Percentiles rank a stretch among this genome's conserved stretches.
These are phyloP conservation scores for Fermentozyma sake DNA, from an alignment of 1,139 yeast genomes.

Conservation along the genomic window DNA sequence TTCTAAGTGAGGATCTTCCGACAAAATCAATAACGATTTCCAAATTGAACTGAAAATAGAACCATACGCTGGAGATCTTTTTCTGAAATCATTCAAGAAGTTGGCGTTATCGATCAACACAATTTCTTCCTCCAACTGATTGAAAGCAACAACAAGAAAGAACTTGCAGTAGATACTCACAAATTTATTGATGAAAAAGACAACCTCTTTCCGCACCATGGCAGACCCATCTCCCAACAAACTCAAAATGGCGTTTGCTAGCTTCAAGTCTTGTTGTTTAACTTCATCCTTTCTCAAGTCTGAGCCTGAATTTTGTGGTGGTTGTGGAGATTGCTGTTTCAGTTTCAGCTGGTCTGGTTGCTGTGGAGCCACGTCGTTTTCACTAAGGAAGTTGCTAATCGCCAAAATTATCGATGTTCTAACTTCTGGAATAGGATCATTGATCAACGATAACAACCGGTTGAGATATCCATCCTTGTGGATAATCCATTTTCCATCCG, in stretches of 20 bases:
- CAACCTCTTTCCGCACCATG: constrained; percentile 79
- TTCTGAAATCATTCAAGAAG: constrained; percentile 54
- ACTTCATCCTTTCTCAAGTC: constrained; percentile 38
- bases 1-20: constrained; percentile 88
- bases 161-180: constrained; percentile 67
- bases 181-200: constrained; percentile 71
- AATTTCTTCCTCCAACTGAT: constrained; percentile 79
- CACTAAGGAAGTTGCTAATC: constrained; percentile 64
- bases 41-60: constrained; percentile 84
- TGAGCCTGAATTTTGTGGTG: constrained; percentile 17
- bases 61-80: constrained; percentile 73
- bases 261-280: constrained; percentile 49
- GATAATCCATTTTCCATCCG: constrained; percentile 73
- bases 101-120: constrained; percentile 60
- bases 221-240: constrained; percentile 83
- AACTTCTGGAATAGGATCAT: constrained; percentile 94
- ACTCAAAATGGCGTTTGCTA: constrained; percentile 46
- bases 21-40: constrained; percentile 74
- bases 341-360: constrained; percentile 16
- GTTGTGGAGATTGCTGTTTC: constrained; percentile 12
- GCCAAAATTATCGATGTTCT: constrained; percentile 81
- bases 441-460: constrained; percentile 52
- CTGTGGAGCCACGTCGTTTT: constrained; percentile 22
- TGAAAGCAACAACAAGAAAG: constrained; percentile 83
- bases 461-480: constrained; percentile 62